A percentile compares a stretch with the other conserved stretches of the same genome.
Conservation (phyloP, 257 asterid genomes). For the Leonotis leonurus region DNA sequence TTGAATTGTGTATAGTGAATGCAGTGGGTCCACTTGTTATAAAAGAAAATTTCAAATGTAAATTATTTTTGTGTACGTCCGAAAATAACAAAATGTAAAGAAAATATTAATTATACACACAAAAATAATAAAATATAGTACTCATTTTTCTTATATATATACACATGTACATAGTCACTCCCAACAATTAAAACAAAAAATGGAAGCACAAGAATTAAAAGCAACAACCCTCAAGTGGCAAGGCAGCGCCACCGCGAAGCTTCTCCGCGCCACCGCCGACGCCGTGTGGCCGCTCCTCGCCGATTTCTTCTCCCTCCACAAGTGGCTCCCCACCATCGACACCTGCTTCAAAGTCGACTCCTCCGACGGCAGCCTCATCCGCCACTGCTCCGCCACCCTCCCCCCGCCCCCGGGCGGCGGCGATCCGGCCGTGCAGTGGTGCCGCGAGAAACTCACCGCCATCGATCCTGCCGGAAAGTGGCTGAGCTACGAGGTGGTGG, state of each 20-base stretch:
- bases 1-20: too few species aligned
- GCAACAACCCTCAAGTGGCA: conserved; percentile 45
- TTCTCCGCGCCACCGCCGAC: conserved; percentile 25
- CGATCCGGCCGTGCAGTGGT: conserved; percentile 34
- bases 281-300: conserved; percentile 57
- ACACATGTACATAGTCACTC: too few species aligned
- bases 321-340: conserved; percentile 57
- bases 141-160: not conserved
- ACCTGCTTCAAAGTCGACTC: conserved; percentile 43
- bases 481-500: conserved; percentile 41
- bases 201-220: conserved; percentile 30
- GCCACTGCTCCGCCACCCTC: conserved; percentile 43
- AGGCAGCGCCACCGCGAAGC: conserved; percentile 44
- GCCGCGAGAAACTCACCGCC: conserved; percentile 42
- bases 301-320: conserved; percentile 54
- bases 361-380: conserved; percentile 31
- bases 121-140: not conserved
- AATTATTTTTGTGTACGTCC: too few species aligned
- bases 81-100: too few species aligned
- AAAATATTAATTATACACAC: too few species aligned
- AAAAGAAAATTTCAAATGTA: too few species aligned
- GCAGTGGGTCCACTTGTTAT: too few species aligned
- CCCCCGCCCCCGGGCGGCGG: conserved; percentile 10
- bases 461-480: conserved; percentile 28
- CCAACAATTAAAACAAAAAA: too few species aligned